A percentile compares a stretch with the other conserved stretches of the same genome.
These are phyloP conservation scores for Chimonanthus salicifolius DNA, from an alignment of 164 flowering plant genomes.

Conservation along the genomic window DNA sequence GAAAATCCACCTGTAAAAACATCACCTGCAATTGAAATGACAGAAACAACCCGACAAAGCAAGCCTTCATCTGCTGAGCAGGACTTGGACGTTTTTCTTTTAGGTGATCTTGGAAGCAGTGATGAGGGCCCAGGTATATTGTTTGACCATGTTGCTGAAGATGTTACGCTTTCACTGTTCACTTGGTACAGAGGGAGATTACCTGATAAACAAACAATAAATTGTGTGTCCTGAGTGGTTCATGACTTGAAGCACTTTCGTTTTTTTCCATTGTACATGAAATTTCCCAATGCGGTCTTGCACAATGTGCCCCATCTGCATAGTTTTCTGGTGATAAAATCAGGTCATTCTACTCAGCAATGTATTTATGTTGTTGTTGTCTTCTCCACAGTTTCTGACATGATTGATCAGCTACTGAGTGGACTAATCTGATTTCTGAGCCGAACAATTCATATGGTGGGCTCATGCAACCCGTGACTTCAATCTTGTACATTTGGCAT, in stretches of 20 bases:
- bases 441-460: too few species aligned
- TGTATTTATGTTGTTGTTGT: too few species aligned
- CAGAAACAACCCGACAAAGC: slow-evolving; percentile 22
- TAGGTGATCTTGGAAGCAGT: slow-evolving; percentile 91
- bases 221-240: background rate
- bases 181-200: background rate
- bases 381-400: too few species aligned
- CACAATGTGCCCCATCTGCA: too few species aligned
- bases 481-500: too few species aligned
- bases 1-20: slow-evolving; percentile 28
- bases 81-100: slow-evolving; percentile 88
- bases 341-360: too few species aligned
- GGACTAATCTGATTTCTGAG: too few species aligned
- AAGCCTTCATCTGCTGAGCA: slow-evolving; percentile 59
- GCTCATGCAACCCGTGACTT: too few species aligned
- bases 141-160: background rate
- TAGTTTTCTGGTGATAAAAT: too few species aligned
- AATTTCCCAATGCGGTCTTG: too few species aligned
- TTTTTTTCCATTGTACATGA: too few species aligned
- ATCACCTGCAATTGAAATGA: slow-evolving; percentile 29
- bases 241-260: background rate
- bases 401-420: too few species aligned
- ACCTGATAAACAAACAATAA: background rate
- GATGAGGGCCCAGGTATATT: slow-evolving; percentile 76
- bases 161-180: background rate